A percentile compares a stretch with the other conserved stretches of the same genome.
phyloP scores from a whole-genome alignment of 768 basidiomycete genomes.

The Kwoniella dejecticola region DNA sequence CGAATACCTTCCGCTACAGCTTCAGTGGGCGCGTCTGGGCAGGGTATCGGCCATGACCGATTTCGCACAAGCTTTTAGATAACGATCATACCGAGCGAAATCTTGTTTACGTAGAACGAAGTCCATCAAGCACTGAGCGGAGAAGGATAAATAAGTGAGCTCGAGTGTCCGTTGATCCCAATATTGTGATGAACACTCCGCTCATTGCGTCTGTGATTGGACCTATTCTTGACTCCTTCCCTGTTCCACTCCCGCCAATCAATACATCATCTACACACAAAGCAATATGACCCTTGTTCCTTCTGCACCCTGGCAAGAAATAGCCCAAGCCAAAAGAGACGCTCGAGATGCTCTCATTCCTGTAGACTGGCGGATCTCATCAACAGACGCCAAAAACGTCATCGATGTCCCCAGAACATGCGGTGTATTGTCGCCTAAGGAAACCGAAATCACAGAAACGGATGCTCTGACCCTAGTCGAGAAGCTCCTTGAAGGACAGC shows the following conservation, averaged over 20 bases:
- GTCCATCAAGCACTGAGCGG: no score
- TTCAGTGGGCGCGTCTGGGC: no score
- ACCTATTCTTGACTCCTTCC: no score
- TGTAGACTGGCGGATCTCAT: constrained; percentile 29
- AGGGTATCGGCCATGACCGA: no score
- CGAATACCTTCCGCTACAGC: no score
- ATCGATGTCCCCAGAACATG: constrained; percentile 37
- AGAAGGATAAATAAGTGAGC: no score
- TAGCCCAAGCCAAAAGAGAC: constrained; percentile 27
- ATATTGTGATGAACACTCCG: no score
- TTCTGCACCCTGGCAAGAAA: constrained; percentile 20
- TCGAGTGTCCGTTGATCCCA: no score
- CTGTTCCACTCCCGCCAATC: neutral
- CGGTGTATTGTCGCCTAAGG: constrained; percentile 30
- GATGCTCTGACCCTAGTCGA: constrained; percentile 30
- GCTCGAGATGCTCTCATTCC: constrained; percentile 38
- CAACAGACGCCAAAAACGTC: constrained; percentile 27
- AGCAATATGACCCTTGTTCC: constrained; percentile 11
- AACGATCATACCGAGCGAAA: no score
- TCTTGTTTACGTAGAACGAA: no score
- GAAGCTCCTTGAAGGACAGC: constrained; percentile 20
- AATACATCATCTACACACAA: neutral
- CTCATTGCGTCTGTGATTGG: no score
- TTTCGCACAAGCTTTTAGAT: no score
- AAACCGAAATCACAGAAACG: constrained; percentile 42